These are phyloP conservation scores for Quercus cerris DNA, from an alignment of 306 rosid genomes.

Conservation along the genomic window DNA sequence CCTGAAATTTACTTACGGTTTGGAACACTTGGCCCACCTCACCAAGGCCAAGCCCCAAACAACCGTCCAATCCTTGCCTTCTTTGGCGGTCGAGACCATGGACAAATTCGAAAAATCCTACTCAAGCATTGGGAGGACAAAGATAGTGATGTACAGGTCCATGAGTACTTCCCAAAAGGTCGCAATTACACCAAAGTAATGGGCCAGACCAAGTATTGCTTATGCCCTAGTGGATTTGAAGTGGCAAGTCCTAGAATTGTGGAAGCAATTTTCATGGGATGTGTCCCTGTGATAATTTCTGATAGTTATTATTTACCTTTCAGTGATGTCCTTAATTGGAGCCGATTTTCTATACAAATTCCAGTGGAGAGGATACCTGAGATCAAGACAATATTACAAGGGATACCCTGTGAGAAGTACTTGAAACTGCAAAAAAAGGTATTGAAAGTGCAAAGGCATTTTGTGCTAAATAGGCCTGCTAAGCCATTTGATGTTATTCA, in stretches of 20 bases:
- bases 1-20: slow-evolving; percentile 56
- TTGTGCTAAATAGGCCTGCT: slow-evolving; percentile 59
- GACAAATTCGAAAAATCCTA: slow-evolving; percentile 43
- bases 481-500: slow-evolving; percentile 63
- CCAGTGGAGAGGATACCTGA: slow-evolving; percentile 41
- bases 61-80: slow-evolving; percentile 47
- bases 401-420: slow-evolving; percentile 39
- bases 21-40: slow-evolving; percentile 46
- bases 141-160: slow-evolving; percentile 55
- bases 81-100: slow-evolving; percentile 72
- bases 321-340: slow-evolving; percentile 74
- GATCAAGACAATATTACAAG: slow-evolving; percentile 50
- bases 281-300: slow-evolving; percentile 71
- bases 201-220: slow-evolving; percentile 60
- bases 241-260: slow-evolving; percentile 84
- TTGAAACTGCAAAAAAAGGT: slow-evolving; percentile 43
- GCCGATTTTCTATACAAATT: slow-evolving; percentile 51
- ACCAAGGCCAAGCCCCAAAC: slow-evolving; percentile 20
- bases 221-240: slow-evolving; percentile 83
- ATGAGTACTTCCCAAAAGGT: slow-evolving; percentile 50
- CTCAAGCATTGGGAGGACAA: slow-evolving; percentile 61
- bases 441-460: slow-evolving; percentile 43
- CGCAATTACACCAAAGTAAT: slow-evolving; percentile 53
- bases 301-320: slow-evolving; percentile 62
- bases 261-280: slow-evolving; percentile 61